Conservation (phyloP, 805 yeast species). For the Yarrowia bubula region DNA sequence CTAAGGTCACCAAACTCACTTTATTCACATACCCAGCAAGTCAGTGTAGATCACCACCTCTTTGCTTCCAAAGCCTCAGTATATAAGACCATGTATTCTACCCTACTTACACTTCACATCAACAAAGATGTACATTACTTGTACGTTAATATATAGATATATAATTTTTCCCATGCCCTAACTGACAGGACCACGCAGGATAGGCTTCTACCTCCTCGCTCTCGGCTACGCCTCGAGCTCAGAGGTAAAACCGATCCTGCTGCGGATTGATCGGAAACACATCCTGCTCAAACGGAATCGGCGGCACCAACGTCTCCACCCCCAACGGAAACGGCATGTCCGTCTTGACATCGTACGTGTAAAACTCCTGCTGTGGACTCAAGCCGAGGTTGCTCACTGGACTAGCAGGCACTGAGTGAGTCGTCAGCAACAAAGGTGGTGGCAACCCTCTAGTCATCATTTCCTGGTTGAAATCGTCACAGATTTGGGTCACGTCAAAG, state of each 20-base stretch:
- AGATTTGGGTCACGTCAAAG: conserved; percentile 10
- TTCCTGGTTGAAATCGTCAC: conserved; percentile 21
- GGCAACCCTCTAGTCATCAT: not conserved
- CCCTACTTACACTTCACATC: too few species aligned
- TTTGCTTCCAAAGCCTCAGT: too few species aligned
- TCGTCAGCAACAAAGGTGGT: not conserved
- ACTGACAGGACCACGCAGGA: too few species aligned
- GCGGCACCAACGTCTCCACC: conserved; percentile 7
- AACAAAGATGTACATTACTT: too few species aligned
- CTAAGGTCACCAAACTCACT: too few species aligned
- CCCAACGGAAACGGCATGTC: not conserved
- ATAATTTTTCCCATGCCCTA: too few species aligned
- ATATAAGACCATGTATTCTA: too few species aligned
- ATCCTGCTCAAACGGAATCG: not conserved
- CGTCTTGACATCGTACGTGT: conserved; percentile 8
- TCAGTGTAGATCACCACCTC: too few species aligned
- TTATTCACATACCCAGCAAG: too few species aligned
- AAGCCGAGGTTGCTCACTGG: not conserved
- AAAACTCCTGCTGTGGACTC: conserved; percentile 12
- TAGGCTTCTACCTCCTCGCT: too few species aligned
- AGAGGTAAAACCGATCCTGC: conserved; percentile 2
- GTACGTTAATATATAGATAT: too few species aligned
- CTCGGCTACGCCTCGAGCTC: too few species aligned
- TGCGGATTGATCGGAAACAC: not conserved
- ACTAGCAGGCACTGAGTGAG: not conserved